Conservation (phyloP, 2,329 filamentous ascomycete genomes). For the Aspergillus sp. region DNA sequence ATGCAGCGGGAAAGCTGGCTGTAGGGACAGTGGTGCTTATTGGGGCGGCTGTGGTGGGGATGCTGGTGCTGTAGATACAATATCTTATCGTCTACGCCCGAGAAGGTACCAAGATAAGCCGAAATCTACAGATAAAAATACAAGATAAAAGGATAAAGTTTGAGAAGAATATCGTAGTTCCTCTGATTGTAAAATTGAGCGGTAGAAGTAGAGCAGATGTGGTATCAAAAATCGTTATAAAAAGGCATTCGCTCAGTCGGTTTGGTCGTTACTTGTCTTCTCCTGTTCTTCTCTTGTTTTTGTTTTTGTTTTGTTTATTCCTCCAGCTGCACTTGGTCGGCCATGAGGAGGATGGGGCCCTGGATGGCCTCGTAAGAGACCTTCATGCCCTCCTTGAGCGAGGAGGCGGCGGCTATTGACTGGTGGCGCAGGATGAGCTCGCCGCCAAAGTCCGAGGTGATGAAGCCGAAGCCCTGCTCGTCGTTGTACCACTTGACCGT, state of each 20-base stretch:
- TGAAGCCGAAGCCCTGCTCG: conserved; percentile 12
- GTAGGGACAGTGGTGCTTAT: background rate
- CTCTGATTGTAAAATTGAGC: no score
- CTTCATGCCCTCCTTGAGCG: conserved; percentile 6
- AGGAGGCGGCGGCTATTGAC: background rate
- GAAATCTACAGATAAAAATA: no score
- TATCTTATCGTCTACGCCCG: background rate
- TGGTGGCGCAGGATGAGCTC: conserved; percentile 9
- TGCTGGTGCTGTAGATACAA: background rate
- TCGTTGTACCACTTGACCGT: conserved; percentile 12
- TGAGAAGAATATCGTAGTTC: no score
- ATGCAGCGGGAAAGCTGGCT: background rate
- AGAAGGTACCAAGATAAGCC: background rate
- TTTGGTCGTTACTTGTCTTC: no score
- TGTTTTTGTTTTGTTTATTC: background rate
- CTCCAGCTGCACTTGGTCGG: conserved; percentile 8
- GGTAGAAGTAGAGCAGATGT: no score
- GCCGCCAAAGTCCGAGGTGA: conserved; percentile 9
- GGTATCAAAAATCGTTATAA: no score
- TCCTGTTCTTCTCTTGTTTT: no score
- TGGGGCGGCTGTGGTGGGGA: background rate
- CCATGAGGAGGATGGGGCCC: conserved; percentile 3
- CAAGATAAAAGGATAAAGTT: no score
- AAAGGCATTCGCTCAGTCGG: no score
- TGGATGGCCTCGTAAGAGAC: conserved; percentile 7